Conservation (phyloP, 2,329 filamentous ascomycete species). For the Triangularia verruculosa region DNA sequence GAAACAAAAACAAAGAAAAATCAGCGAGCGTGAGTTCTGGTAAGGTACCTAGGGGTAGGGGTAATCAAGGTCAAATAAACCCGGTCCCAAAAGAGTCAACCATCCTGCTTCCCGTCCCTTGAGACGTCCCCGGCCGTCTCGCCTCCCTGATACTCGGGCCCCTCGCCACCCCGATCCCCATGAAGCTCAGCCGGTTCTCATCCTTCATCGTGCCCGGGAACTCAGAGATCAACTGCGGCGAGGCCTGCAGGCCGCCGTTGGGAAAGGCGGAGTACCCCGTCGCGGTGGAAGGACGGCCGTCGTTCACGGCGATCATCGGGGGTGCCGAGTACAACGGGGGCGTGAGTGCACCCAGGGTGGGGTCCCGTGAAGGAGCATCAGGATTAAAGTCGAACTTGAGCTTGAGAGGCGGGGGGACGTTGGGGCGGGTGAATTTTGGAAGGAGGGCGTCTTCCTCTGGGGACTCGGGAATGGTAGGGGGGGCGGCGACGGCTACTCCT, state of each 20-base stretch:
- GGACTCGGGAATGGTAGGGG: constrained; percentile 1
- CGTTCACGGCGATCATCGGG: constrained; percentile 3
- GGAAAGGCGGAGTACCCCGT: constrained; percentile 3
- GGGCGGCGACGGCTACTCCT: neutral
- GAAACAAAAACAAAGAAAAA: neutral
- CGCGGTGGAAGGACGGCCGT: constrained; percentile 22
- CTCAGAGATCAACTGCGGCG: constrained; percentile 18
- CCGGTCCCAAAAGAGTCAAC: constrained; percentile 35
- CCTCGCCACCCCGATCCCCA: constrained; percentile 35
- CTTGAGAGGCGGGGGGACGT: constrained; percentile 26
- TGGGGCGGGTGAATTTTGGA: constrained; percentile 13
- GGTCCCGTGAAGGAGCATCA: constrained; percentile 26
- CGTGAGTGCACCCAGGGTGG: constrained; percentile 14
- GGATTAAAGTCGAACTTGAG: constrained; percentile 28
- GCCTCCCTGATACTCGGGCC: constrained; percentile 31
- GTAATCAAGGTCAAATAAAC: constrained; percentile 35
- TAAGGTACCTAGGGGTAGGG: too few species aligned
- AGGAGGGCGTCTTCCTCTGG: neutral
- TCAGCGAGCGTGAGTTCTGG: neutral
- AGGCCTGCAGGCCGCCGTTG: constrained; percentile 13
- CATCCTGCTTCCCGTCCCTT: constrained; percentile 26
- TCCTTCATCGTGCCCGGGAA: constrained; percentile 10
- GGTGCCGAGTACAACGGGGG: constrained; percentile 20
- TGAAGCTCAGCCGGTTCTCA: constrained; percentile 14
- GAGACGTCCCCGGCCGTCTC: constrained; percentile 16